Evolutionary conservation across 2,329 filamentous ascomycete species (phyloP).

Genomic region (Aureobasidium zeae): DNA sequence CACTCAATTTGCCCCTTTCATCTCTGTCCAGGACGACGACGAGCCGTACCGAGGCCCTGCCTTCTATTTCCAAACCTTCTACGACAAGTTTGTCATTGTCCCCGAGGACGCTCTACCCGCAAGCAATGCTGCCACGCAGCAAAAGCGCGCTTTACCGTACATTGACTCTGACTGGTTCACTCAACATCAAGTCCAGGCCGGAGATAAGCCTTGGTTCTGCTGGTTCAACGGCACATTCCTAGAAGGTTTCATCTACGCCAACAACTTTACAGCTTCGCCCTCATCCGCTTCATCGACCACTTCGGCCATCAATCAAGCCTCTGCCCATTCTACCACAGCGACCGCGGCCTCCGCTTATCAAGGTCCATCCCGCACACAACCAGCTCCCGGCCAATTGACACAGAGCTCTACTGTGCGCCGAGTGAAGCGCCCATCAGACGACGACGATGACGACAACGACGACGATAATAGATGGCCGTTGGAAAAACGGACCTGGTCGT

Average conservation of each 20-base stretch:
- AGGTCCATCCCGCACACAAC: not conserved
- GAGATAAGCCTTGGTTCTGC: conserved; percentile 59
- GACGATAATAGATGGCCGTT: not conserved
- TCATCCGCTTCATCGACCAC: conserved; percentile 9
- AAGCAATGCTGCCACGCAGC: conserved; percentile 22
- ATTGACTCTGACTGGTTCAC: conserved; percentile 22
- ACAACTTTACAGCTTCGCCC: conserved; percentile 10
- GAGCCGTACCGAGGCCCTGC: conserved; percentile 50
- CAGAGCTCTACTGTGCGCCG: not conserved
- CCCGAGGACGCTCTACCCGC: conserved; percentile 29
- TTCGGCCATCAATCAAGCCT: conserved; percentile 16
- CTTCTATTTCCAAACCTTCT: conserved; percentile 52
- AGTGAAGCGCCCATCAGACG: conserved; percentile 1
- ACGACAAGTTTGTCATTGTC: conserved; percentile 56
- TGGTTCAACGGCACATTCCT: conserved; percentile 59
- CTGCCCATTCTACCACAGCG: conserved; percentile 18
- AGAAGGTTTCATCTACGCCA: conserved; percentile 57
- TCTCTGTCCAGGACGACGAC: conserved; percentile 49
- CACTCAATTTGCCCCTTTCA: conserved; percentile 35
- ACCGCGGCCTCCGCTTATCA: conserved; percentile 18
- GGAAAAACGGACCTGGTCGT: conserved; percentile 5
- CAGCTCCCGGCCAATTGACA: not conserved
- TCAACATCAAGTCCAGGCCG: conserved; percentile 40
- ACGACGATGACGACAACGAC: no score
- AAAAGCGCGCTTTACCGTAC: conserved; percentile 14